Percentiles rank a stretch among this genome's conserved stretches.
These are phyloP conservation scores for Macrocybe gigantea DNA, from an alignment of 768 basidiomycete genomes.

Conservation along the genomic window DNA sequence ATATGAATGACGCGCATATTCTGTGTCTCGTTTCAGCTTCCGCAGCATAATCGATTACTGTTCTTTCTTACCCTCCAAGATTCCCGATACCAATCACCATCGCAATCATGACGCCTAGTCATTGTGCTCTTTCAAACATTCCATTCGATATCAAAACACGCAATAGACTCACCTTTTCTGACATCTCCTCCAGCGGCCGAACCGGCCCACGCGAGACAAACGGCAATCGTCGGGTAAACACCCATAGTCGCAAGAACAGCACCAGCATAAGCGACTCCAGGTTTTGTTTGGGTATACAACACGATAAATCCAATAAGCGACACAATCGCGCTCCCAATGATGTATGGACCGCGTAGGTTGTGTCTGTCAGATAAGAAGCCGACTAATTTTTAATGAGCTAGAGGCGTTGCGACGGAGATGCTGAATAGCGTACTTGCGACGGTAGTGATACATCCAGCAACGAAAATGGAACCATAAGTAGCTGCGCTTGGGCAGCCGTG, in stretches of 20 bases:
- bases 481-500: conserved; percentile 42
- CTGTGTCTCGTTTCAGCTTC: conserved; percentile 17
- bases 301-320: conserved; percentile 48
- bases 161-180: conserved; percentile 30
- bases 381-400: conserved; percentile 8
- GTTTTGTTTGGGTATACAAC: conserved; percentile 28
- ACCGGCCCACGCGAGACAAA: conserved; percentile 47
- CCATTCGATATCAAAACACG: background rate
- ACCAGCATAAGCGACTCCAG: conserved; percentile 38
- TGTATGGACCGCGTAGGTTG: conserved; percentile 40
- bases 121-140: background rate
- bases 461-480: conserved; percentile 47
- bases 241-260: conserved; percentile 47
- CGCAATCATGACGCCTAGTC: conserved; percentile 34
- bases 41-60: background rate
- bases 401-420: background rate
- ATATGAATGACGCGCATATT: conserved; percentile 34
- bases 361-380: conserved; percentile 37
- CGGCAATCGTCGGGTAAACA: conserved; percentile 44
- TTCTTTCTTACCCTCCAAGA: conserved; percentile 32
- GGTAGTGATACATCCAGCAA: conserved; percentile 37
- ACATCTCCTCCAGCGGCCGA: conserved; percentile 52
- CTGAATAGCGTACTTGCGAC: conserved; percentile 16
- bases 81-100: conserved; percentile 54
- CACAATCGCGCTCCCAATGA: conserved; percentile 34